Evolutionary conservation across 139 green algal species (phyloP), one percentile per base, ranked within the genome.

Genomic region (Pseudopediastrum boryanum): DNA sequence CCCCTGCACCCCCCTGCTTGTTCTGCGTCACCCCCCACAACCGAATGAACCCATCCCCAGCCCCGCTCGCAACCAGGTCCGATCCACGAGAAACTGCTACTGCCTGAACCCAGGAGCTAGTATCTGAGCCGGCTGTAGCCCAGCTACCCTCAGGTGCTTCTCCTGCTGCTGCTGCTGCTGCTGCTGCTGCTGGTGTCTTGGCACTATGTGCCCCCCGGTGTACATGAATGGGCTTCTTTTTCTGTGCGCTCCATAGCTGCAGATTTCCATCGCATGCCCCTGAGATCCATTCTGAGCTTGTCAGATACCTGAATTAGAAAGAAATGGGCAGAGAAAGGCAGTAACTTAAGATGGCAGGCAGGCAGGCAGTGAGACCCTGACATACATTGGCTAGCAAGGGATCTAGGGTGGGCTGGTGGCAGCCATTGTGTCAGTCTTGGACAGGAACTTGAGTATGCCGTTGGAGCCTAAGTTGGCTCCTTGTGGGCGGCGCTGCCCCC

Each of bases 1-100:
- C 16, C n/a, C 79, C 42, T 39, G 75, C 81, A 7, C 75, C 48
- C 16, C 81, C 75, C 9, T 76, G 71, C 61, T 75, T 84, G 70
- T 59, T 80, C 19, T 56, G 66, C 62, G 63, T 61, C 21, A 93
- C 84, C 13, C 52, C 66, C 96, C 96, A 99, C 43, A 99, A 82
- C 39, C 93, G 89, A 25, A 99, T 84, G 6, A 86, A 46, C 4
- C 96, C 96, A 59, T 98, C 94, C 0, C 89, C 94, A 0, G 96
- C 96, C 3, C 96, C 96, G 54, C 83, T 94, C 23, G 89, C 92
- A 59, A 93, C 85, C 9, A 99, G 64, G 77, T 99, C 94, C 13
- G 78, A 89, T 1, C 90, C 92, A 0, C 72, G 69, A 52, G 85
- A 92, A 10, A 88, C 85, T 25, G 89, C 94, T 4, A 98, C 86